Percentiles rank a stretch among this genome's conserved stretches.
Conservation (phyloP, 768 basidiomycete genomes). For the Mycena indigotica region DNA sequence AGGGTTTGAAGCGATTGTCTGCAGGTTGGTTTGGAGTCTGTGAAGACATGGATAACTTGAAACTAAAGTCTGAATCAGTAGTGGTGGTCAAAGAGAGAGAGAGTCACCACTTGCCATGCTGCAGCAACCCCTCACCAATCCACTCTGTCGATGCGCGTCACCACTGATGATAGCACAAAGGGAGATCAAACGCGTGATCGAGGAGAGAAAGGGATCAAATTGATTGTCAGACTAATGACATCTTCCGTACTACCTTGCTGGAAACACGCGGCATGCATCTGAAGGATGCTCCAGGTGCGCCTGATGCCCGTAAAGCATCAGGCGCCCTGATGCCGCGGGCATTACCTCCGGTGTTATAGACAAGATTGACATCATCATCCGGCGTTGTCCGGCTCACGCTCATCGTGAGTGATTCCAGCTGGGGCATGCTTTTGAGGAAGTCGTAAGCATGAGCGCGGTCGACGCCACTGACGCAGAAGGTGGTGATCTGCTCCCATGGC, state of each 20-base stretch:
- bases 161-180: not conserved
- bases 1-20: not conserved
- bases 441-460: too few species aligned
- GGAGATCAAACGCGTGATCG: not conserved
- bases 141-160: not conserved
- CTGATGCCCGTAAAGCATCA: not conserved
- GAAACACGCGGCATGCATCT: not conserved
- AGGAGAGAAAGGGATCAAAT: too few species aligned
- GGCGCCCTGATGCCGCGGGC: not conserved
- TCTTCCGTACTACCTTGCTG: not conserved
- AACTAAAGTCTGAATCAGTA: too few species aligned
- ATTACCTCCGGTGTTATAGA: not conserved
- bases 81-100: not conserved
- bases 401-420: too few species aligned
- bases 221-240: not conserved
- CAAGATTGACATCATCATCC: too few species aligned
- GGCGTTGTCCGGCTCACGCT: too few species aligned
- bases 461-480: too few species aligned
- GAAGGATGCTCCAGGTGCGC: not conserved
- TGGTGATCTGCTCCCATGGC: too few species aligned
- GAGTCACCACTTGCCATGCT: not conserved
- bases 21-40: not conserved
- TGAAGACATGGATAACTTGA: not conserved
- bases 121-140: not conserved
- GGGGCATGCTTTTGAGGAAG: too few species aligned